phyloP scores from a whole-genome alignment of 257 asterid species.

The Fraxinus excelsior region DNA sequence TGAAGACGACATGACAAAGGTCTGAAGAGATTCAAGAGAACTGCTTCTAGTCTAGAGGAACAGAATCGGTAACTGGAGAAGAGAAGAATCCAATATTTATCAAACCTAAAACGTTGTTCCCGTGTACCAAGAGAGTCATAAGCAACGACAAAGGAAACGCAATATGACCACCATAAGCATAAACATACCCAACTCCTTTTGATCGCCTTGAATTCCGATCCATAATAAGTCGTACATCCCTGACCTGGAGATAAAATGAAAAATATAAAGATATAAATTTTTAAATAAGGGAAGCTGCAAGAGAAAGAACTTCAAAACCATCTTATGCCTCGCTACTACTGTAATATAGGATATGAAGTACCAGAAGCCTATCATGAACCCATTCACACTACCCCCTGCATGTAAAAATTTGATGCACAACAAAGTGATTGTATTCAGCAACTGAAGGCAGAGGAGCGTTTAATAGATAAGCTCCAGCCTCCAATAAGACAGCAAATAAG shows the following conservation, averaged over 20 bases:
- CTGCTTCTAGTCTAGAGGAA: slow-evolving; percentile 9
- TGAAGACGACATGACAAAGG: not conserved
- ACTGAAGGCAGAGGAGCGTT: not conserved
- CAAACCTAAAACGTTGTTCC: not conserved
- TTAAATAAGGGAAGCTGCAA: not conserved
- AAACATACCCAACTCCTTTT: slow-evolving; percentile 97
- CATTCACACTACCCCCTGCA: not conserved
- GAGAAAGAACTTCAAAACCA: not conserved
- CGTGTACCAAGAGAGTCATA: not conserved
- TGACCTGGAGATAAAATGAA: slow-evolving; percentile 54
- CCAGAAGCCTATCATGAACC: not conserved
- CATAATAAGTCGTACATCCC: slow-evolving; percentile 96
- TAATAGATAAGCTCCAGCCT: not conserved
- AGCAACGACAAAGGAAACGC: not conserved
- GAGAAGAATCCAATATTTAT: no score
- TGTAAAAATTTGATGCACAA: not conserved
- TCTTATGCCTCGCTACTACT: not conserved
- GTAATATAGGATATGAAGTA: not conserved
- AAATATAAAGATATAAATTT: slow-evolving; percentile 7
- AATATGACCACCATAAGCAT: not conserved
- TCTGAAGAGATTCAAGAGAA: not conserved
- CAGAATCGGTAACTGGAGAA: slow-evolving; percentile 17
- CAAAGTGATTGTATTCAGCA: not conserved
- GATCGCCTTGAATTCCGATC: slow-evolving; percentile 97
- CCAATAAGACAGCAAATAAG: not conserved